Evolutionary conservation across 768 basidiomycete genomes (phyloP).

Genomic region (Phanerochaete carnosa): DNA sequence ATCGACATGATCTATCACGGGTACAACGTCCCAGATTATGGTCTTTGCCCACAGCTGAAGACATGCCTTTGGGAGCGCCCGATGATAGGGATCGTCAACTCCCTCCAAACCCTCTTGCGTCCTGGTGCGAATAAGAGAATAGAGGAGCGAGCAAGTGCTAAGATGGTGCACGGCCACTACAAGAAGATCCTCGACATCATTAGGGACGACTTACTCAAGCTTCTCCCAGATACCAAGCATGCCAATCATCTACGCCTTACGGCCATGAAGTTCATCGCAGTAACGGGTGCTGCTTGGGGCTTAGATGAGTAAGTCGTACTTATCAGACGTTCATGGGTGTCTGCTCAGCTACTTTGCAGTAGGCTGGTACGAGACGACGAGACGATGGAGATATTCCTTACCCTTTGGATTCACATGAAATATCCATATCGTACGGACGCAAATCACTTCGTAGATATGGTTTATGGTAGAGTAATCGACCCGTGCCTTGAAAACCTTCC

Average conservation of each 20-base stretch:
- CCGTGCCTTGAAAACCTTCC: background rate
- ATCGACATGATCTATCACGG: background rate
- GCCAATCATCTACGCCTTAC: background rate
- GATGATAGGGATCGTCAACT: background rate
- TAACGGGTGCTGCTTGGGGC: background rate
- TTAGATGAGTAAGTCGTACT: background rate
- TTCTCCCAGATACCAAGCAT: background rate
- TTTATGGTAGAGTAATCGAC: background rate
- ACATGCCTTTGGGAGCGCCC: background rate
- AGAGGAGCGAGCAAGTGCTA: background rate
- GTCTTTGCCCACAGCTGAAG: background rate
- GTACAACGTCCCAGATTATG: background rate
- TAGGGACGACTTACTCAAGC: background rate
- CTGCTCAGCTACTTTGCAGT: background rate
- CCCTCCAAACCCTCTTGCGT: background rate
- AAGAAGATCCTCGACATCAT: background rate
- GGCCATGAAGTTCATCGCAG: background rate
- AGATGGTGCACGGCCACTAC: background rate
- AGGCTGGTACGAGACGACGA: background rate
- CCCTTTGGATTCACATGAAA: background rate
- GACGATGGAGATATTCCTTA: background rate
- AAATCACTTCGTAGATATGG: background rate
- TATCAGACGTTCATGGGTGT: background rate
- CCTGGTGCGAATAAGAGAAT: background rate
- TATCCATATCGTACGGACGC: background rate